Base-by-base conservation (phyloP, 2,329 filamentous ascomycete genomes). In the Xylaria sp. region DNA sequence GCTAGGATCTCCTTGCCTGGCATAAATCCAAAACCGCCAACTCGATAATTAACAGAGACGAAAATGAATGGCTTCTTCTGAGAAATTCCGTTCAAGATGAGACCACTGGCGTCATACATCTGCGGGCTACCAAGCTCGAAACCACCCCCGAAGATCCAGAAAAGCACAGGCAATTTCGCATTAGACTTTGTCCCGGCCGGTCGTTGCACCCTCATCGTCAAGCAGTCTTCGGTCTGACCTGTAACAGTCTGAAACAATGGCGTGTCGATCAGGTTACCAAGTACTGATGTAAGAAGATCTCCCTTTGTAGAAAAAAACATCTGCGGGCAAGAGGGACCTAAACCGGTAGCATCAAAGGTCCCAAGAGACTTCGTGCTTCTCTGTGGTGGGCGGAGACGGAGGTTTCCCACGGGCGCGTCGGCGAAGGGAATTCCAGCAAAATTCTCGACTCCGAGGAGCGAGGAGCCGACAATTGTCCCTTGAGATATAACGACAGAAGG, bases 341-440 rank as follows among this genome's bases (percentile, higher is more conserved):
- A 72, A 0, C 84, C 84, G 0, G 86, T 89, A 0, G 89, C 90
- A 44, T 88, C 83, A 42, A 91, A 81, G 0, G 82, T 89, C 1
- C 90, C 91, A 0, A 92, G 4, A 54, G 73, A 68, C 38, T 81
- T 78, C 6, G 83, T 87, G 17, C 92, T 79, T 7, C 85, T 81
- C 73, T 88, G 84, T 0, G 92, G 92, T 6, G 90, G 89, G 74
- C 86, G 89, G 38, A 96, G 84, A 17, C 92, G 88, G 27, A 93
- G 81, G 2, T 82, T 76, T 0, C 90, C 91, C 0, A 86, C 83
- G 0, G 92, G 92, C 1, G 91, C 85, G 68, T 92, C 82, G 1
- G 92, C 91, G 74, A 89, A 96, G 2, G 92, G 92, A 63, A 96
- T 92, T 25, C 89, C 91, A 62, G 86, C 88, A 80, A 92, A 94